Percentiles rank a stretch among this genome's conserved stretches.
Evolutionary conservation across 345 rosid genomes (phyloP).

Genomic region (Eucalyptus cloeziana): DNA sequence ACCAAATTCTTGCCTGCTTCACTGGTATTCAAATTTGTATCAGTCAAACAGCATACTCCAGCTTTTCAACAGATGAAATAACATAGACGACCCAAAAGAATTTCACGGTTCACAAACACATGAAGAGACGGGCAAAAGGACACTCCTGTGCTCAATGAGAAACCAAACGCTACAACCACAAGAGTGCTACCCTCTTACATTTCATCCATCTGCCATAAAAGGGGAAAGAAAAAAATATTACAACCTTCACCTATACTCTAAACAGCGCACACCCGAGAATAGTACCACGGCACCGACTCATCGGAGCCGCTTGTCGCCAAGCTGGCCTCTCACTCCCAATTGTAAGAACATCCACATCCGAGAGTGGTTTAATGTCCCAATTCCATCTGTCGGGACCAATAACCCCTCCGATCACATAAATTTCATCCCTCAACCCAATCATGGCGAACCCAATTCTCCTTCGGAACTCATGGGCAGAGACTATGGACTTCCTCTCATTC

Average conservation of each 20-base stretch:
- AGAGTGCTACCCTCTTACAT: background rate
- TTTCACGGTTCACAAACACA: background rate
- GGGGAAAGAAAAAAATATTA: background rate
- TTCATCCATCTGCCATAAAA: background rate
- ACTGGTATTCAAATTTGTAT: background rate
- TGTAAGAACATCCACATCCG: constrained; percentile 52
- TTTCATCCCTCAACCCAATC: constrained; percentile 62
- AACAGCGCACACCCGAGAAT: constrained; percentile 72
- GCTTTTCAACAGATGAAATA: background rate
- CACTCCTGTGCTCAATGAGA: background rate
- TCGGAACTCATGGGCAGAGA: constrained; percentile 76
- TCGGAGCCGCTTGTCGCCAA: constrained; percentile 71
- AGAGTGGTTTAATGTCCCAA: constrained; percentile 67
- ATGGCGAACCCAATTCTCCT: constrained; percentile 75
- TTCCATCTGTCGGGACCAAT: constrained; percentile 80
- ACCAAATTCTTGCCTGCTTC: background rate
- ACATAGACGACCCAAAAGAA: background rate
- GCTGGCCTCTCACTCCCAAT: constrained; percentile 61
- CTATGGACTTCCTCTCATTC: constrained; percentile 38
- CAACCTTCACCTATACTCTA: constrained; percentile 34
- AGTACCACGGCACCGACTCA: constrained; percentile 82
- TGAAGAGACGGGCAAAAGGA: background rate
- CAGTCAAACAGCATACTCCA: background rate
- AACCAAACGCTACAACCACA: background rate
- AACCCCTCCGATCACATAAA: constrained; percentile 81